phyloP scores from a whole-genome alignment of 495 filamentous ascomycete species.

The Penicillium macrosclerotiorum region DNA sequence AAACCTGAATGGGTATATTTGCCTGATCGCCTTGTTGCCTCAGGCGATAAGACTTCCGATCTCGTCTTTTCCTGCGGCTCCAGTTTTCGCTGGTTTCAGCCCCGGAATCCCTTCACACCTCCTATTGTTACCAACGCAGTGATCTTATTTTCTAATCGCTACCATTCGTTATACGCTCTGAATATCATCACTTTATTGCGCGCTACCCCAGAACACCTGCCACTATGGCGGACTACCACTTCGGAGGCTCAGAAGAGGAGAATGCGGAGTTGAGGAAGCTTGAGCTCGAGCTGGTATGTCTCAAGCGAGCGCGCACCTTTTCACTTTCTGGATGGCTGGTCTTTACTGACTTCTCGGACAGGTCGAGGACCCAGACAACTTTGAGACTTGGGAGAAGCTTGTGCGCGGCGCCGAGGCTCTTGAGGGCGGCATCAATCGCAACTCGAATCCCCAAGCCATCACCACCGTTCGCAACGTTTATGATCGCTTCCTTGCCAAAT shows the following conservation, averaged over 20 bases:
- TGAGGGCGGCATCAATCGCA: conserved; percentile 92
- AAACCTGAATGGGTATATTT: conserved; percentile 1
- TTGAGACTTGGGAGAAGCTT: conserved; percentile 93
- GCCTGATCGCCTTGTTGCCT: conserved; percentile 1
- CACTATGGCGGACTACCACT: conserved; percentile 60
- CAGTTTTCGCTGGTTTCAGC: conserved; percentile 14
- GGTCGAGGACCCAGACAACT: conserved; percentile 81
- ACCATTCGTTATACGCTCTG: not conserved
- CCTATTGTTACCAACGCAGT: conserved; percentile 16
- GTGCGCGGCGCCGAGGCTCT: conserved; percentile 77
- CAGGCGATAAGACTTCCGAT: conserved; percentile 5
- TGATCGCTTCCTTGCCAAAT: conserved; percentile 92
- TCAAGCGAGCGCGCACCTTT: conserved; percentile 1
- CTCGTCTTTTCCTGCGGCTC: conserved; percentile 13
- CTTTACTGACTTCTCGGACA: conserved; percentile 15
- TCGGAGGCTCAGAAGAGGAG: conserved; percentile 78
- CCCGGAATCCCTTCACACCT: conserved; percentile 4
- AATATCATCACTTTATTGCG: not conserved
- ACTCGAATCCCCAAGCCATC: conserved; percentile 93
- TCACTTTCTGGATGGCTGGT: not conserved
- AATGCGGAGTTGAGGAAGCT: conserved; percentile 81
- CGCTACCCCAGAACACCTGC: conserved; percentile 5
- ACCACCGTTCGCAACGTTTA: conserved; percentile 79
- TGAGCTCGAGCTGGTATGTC: conserved; percentile 67
- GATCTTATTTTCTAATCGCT: conserved; percentile 5